A percentile compares a stretch with the other conserved stretches of the same genome.
These are phyloP conservation scores for Rehmannia glutinosa DNA, from an alignment of 257 asterid genomes.

Conservation along the genomic window DNA sequence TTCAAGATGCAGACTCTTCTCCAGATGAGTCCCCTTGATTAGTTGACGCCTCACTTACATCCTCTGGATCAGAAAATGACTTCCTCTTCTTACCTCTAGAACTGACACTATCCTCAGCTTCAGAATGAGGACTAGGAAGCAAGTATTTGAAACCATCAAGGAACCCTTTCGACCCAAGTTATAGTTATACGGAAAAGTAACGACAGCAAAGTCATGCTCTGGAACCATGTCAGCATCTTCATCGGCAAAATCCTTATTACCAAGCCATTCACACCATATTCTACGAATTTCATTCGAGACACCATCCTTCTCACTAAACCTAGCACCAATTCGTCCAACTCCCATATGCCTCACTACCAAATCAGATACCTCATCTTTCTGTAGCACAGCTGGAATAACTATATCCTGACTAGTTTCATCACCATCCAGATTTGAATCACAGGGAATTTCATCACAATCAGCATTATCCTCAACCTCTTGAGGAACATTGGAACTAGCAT, in stretches of 20 bases:
- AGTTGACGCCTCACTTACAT: constrained; percentile 39
- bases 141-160: constrained; percentile 47
- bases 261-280: constrained; percentile 95
- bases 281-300: constrained; percentile 38
- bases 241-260: constrained; percentile 21
- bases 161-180: constrained; percentile 67
- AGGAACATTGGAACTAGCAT: constrained; percentile 13
- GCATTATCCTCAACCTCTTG: constrained; percentile 21
- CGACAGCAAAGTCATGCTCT: constrained; percentile 42
- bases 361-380: constrained; percentile 55
- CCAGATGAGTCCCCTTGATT: constrained; percentile 68
- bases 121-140: constrained; percentile 63
- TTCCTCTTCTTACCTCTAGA: constrained; percentile 54
- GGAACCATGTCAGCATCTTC: constrained; percentile 29
- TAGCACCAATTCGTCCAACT: constrained; percentile 59
- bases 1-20: constrained; percentile 64
- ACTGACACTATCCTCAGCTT: constrained; percentile 41
- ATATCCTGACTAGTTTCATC: constrained; percentile 22
- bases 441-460: constrained; percentile 13
- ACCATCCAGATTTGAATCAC: constrained; percentile 24
- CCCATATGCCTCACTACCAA: constrained; percentile 60
- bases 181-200: constrained; percentile 65
- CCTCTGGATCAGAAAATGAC: constrained; percentile 85
- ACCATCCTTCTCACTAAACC: constrained; percentile 49
- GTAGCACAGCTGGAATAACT: constrained; percentile 68